A percentile compares a stretch with the other conserved stretches of the same genome.
Conservation (phyloP, 129 eudicot genomes). For the Ambrosia trifida region DNA sequence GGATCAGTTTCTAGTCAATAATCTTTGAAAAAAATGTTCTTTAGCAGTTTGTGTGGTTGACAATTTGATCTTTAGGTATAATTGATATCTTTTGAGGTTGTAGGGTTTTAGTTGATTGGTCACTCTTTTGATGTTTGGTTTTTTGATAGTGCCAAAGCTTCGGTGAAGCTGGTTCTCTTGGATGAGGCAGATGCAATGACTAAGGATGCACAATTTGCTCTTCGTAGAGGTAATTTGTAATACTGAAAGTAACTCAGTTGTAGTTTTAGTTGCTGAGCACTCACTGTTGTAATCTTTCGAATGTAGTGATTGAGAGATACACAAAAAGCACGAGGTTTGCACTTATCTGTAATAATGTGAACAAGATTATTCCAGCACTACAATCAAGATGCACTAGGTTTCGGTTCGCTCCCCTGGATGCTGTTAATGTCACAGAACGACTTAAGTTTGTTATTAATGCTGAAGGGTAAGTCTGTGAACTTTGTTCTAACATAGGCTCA, state of each 20-base stretch:
- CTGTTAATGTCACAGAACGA: slow-evolving; percentile 79
- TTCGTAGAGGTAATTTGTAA: slow-evolving; percentile 70
- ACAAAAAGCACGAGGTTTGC: slow-evolving; percentile 93
- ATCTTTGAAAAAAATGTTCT: background rate
- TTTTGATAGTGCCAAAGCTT: slow-evolving; percentile 61
- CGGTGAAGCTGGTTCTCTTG: slow-evolving; percentile 82
- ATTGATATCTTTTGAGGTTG: slow-evolving; percentile 13
- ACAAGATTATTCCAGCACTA: slow-evolving; percentile 92
- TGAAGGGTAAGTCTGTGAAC: slow-evolving; percentile 60
- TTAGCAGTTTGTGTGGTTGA: background rate
- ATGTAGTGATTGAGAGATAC: slow-evolving; percentile 92
- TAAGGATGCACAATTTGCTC: slow-evolving; percentile 98
- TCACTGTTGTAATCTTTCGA: slow-evolving; percentile 7
- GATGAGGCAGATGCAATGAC: slow-evolving; percentile 99
- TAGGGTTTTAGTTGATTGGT: slow-evolving; percentile 7
- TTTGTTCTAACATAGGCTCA: background rate
- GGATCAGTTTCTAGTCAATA: background rate
- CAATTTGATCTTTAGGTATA: background rate
- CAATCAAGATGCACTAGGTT: slow-evolving; percentile 98
- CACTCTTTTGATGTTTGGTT: slow-evolving; percentile 4
- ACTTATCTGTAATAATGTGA: slow-evolving; percentile 86
- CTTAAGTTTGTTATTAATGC: slow-evolving; percentile 81
- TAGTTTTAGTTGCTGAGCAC: background rate
- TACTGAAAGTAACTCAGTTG: background rate
- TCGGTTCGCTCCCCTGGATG: slow-evolving; percentile 92